Percentiles rank a stretch among this genome's conserved stretches.
Conservation (phyloP, 1,284 basidiomycete genomes). For the Cryptococcus sp. region DNA sequence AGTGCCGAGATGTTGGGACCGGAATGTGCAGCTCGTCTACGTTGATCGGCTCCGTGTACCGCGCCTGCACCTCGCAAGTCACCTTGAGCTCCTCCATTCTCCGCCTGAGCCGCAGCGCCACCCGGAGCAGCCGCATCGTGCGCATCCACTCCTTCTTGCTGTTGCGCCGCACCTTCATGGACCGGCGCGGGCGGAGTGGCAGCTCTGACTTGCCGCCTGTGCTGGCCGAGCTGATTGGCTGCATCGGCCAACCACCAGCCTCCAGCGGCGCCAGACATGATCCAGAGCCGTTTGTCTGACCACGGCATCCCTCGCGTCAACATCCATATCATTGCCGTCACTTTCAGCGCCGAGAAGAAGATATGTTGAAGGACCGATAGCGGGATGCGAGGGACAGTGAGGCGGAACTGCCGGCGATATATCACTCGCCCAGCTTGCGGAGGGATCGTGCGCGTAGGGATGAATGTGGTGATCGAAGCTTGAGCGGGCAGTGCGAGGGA, state of each 20-base stretch:
- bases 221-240: constrained; percentile 14
- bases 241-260: constrained; percentile 43
- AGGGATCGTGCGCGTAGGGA: constrained; percentile 1
- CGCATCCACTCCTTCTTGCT: background rate
- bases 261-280: constrained; percentile 29
- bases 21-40: background rate
- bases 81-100: background rate
- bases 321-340: constrained; percentile 44
- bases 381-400: constrained; percentile 23
- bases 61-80: background rate
- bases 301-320: constrained; percentile 39
- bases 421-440: constrained; percentile 6
- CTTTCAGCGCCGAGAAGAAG: constrained; percentile 35
- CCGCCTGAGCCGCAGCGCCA: constrained; percentile 1
- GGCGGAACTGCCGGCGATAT: constrained; percentile 11
- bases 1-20: constrained; percentile 1
- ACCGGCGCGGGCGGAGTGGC: background rate
- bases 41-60: background rate
- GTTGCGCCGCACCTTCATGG: background rate
- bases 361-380: constrained; percentile 28
- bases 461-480: constrained; percentile 1
- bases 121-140: background rate
- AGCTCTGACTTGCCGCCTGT: constrained; percentile 2
- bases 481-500: constrained; percentile 12
- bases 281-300: constrained; percentile 39